Conservation (phyloP, 805 yeast genomes). For the Priceomyces haplophilus region DNA sequence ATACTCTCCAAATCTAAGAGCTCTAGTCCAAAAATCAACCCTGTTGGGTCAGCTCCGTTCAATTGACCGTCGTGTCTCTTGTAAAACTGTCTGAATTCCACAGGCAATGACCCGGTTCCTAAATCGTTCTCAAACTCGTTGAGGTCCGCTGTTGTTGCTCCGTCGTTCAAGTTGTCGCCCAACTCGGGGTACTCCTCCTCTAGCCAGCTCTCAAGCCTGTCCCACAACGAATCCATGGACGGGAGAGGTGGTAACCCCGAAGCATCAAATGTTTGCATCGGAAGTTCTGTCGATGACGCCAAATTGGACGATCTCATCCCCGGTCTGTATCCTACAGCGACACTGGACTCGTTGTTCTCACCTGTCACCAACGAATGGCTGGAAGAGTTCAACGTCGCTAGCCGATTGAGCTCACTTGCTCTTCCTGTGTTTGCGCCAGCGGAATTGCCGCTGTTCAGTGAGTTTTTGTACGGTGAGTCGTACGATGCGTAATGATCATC, state of each 20-base stretch:
- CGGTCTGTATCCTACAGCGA: conserved; percentile 37
- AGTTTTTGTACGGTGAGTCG: conserved; percentile 34
- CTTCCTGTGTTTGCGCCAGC: conserved; percentile 28
- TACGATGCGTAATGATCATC: conserved; percentile 59
- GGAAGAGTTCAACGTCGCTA: conserved; percentile 24
- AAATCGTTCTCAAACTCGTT: conserved; percentile 46
- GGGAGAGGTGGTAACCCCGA: conserved; percentile 52
- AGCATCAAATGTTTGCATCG: conserved; percentile 42
- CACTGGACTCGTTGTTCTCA: conserved; percentile 11
- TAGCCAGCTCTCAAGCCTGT: conserved; percentile 39
- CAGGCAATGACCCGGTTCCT: conserved; percentile 41
- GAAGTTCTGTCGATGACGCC: conserved; percentile 38
- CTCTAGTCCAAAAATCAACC: conserved; percentile 41
- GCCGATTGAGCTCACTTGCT: conserved; percentile 33
- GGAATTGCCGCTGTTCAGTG: conserved; percentile 16
- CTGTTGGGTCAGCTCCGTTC: conserved; percentile 45
- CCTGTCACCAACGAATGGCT: conserved; percentile 23
- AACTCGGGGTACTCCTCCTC: conserved; percentile 47
- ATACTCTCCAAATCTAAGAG: conserved; percentile 42
- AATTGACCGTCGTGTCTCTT: conserved; percentile 47
- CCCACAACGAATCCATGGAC: conserved; percentile 42
- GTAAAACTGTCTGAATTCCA: conserved; percentile 43
- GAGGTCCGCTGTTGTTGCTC: conserved; percentile 44
- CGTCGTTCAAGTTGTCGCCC: conserved; percentile 41
- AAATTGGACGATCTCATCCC: conserved; percentile 45